Evolutionary conservation across 169 alveolate genomes (phyloP), one percentile per base, ranked within the genome.

Genomic region (Babesia bigemina): DNA sequence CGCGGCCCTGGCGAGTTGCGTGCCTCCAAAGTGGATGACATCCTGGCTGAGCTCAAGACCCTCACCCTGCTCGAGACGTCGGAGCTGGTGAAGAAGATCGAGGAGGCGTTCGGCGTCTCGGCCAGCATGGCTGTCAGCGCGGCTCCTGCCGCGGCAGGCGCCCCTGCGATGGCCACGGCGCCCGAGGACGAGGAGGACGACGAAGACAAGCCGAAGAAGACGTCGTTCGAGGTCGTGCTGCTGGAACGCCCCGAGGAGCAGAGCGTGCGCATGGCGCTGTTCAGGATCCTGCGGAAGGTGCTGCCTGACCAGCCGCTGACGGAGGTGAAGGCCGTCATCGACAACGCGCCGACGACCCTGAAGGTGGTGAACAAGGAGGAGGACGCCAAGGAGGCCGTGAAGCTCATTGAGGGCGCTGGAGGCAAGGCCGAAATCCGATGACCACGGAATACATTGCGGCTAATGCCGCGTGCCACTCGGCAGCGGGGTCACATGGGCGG

Each of bases 31-130:
- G 90, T 88, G 26, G 91, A 85, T 70, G 76, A 75, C 45, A 88
- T 88, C 26, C 63, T 88, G 28, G 91, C 72, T 22, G 84, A 82
- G 29, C 84, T 89, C 71, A 89, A 89, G 77, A 60, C 61, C 24
- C 73, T 89, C 56, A 86, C 92, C 8, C 76, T 89, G 21, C 57
- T 89, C 86, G 94, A 89, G 82, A 87, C 94, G 19, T 83, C 93
- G 24, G 94, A 89, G 67, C 58, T 89, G 61, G 94, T 89, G 28
- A 89, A 81, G 73, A 77, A 89, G 79, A 89, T 89, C 24, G 94
- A 89, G 82, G 73, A 85, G 58, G 75, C 91, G 19, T 89, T 89
- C 59, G 89, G 91, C 6, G 94, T 89, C 4, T 83, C 87, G n/a
- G 70, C 91, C 19, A 79, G 72, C 59, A 82, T 78, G 63, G 78